Base-by-base conservation (phyloP, 1,139 yeast genomes). In the Yamadazyma sp. region DNA sequence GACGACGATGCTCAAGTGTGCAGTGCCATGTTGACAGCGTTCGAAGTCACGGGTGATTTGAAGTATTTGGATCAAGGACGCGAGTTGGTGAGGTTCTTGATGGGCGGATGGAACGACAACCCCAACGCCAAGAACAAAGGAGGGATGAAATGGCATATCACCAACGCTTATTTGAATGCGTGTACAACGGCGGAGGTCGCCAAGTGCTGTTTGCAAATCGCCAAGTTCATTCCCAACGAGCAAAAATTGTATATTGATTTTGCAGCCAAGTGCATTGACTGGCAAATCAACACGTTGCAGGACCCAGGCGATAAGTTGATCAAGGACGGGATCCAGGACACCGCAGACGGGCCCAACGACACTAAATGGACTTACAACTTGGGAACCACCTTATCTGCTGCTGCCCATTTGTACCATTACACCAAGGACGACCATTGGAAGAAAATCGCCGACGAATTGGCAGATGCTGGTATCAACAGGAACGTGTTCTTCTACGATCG, bases 1-100 rank as follows among this genome's bases (percentile, higher is more conserved):
- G 90, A 83, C 55, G 90, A 83, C 52, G 85, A 82, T 53, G 90
- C 89, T 4, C 90, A 83, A 54, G 81, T 82, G 12, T 83, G 86
- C 14, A 71, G 82, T 49, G 84, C 84, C 9, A 69, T 81, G 52
- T 63, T 83, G 41, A 73, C 82, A 1, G 86, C 87, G 1, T 83
- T 78, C 52, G 88, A 82, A 51, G 87, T 80, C 17, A 81, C 88
- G 1, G 76, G 77, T 1, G 73, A 81, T 46, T 64, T 63, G 47
- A 62, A 63, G 35, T 79, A 66, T 52, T 64, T 82, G 47, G 80
- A 76, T 47, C 70, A 70, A 52, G 85, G 81, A 6, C 67, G 78
- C 38, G 86, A 78, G 49, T 64, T 80, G 51, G 80, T 75, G 33
- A 58, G 78, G 28, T 82, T 82, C 51, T 61, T 83, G 47, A 77